These are phyloP conservation scores for Nemania abortiva DNA, from an alignment of 2,329 filamentous ascomycete genomes.

Conservation along the genomic window DNA sequence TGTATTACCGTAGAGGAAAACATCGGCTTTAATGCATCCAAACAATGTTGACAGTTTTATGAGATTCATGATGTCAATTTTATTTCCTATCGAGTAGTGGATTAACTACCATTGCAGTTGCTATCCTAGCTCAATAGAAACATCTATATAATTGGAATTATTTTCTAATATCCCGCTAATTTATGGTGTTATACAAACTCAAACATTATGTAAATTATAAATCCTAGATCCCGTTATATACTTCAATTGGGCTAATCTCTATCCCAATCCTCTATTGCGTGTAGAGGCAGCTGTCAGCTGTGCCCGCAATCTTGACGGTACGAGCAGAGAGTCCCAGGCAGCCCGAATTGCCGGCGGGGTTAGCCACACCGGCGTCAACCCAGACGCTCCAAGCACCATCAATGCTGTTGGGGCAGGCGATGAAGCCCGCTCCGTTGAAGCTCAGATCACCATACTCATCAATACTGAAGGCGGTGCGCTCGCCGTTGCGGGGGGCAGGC, in stretches of 20 bases:
- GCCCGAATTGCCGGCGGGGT: conserved; percentile 54
- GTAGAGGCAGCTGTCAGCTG: conserved; percentile 57
- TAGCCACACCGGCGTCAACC: conserved; percentile 47
- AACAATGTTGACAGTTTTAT: background rate
- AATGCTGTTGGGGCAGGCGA: conserved; percentile 64
- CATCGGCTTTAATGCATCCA: background rate
- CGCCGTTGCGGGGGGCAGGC: conserved; percentile 55
- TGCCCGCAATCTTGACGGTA: conserved; percentile 42
- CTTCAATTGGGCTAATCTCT: background rate
- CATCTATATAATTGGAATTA: background rate
- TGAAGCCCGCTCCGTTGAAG: conserved; percentile 59
- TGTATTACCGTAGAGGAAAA: background rate
- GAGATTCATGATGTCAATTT: background rate
- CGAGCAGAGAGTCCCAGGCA: conserved; percentile 55
- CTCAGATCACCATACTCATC: conserved; percentile 60
- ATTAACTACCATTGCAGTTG: background rate
- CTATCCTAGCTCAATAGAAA: background rate
- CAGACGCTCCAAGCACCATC: conserved; percentile 56
- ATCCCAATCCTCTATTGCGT: conserved; percentile 12
- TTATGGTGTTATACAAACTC: background rate
- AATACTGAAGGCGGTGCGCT: conserved; percentile 62
- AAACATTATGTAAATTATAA: background rate
- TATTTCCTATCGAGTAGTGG: background rate
- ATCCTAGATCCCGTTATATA: background rate
- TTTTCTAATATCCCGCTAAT: background rate